These are phyloP conservation scores for Plectranthus barbatus DNA, from an alignment of 257 asterid species.

Conservation along the genomic window DNA sequence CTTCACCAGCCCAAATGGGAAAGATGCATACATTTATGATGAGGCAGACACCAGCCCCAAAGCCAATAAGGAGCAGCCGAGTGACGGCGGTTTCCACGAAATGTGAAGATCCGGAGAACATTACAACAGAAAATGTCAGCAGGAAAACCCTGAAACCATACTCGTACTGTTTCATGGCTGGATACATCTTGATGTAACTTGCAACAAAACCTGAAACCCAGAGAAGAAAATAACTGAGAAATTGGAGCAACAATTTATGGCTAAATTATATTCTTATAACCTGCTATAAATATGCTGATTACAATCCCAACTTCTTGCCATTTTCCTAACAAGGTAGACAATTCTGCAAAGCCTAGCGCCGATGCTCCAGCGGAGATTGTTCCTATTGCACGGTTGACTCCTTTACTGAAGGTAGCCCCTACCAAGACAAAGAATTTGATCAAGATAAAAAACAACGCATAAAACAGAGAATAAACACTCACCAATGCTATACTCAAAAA, in stretches of 20 bases:
- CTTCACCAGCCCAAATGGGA: conserved; percentile 96
- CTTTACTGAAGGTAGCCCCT: conserved; percentile 91
- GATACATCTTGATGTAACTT: conserved; percentile 65
- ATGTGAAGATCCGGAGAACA: conserved; percentile 62
- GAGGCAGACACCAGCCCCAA: conserved; percentile 76
- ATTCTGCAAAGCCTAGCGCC: conserved; percentile 63
- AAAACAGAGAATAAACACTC: not conserved
- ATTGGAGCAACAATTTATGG: not conserved
- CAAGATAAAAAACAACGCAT: not conserved
- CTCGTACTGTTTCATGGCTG: conserved; percentile 84
- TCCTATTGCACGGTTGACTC: conserved; percentile 84
- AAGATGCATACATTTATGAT: conserved; percentile 52
- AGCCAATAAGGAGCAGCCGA: conserved; percentile 54
- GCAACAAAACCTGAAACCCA: conserved; percentile 52
- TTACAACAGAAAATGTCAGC: conserved; percentile 71
- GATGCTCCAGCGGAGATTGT: conserved; percentile 85
- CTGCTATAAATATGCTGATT: conserved; percentile 71
- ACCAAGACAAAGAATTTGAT: too few relatives aligned
- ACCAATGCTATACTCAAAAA: conserved; percentile 93
- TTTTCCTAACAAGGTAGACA: conserved; percentile 51
- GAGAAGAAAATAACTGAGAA: not conserved
- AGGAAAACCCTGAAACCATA: conserved; percentile 88
- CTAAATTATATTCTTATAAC: conserved; percentile 22
- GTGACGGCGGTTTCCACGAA: conserved; percentile 67
- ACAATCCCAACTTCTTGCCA: conserved; percentile 54